Evolutionary conservation across 495 filamentous ascomycete genomes (phyloP).

Genomic region (Cudoniella acicularis): DNA sequence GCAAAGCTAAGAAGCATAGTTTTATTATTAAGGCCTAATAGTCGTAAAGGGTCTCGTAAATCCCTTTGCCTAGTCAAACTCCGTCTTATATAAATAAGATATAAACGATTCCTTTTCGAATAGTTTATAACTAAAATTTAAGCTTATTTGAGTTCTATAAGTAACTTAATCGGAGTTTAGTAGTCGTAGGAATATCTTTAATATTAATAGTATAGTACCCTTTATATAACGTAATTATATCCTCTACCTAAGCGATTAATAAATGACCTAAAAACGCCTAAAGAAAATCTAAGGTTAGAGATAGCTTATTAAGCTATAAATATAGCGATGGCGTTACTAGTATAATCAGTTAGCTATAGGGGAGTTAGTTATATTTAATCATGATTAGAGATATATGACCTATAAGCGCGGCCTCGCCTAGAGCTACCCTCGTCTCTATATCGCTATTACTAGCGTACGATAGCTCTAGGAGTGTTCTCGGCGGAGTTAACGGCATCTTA

Average conservation of each 20-base stretch:
- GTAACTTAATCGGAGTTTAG: slow-evolving; percentile 14
- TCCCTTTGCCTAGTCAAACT: neutral
- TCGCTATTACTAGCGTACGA: neutral
- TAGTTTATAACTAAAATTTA: slow-evolving; percentile 9
- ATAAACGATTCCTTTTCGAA: neutral
- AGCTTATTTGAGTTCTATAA: slow-evolving; percentile 15
- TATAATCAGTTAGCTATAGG: slow-evolving; percentile 9
- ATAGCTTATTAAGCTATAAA: slow-evolving; percentile 13
- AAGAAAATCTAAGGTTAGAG: slow-evolving; percentile 16
- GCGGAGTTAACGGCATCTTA: slow-evolving; percentile 16
- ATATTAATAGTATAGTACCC: slow-evolving; percentile 4
- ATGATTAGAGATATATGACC: slow-evolving; percentile 9
- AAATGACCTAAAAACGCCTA: slow-evolving; percentile 13
- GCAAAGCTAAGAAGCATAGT: neutral
- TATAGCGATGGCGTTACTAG: slow-evolving; percentile 14
- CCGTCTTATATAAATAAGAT: neutral
- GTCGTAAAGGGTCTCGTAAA: neutral
- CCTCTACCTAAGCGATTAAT: slow-evolving; percentile 9
- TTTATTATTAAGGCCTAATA: neutral
- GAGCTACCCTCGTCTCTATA: too few relatives aligned
- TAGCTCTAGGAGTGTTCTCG: slow-evolving; percentile 10
- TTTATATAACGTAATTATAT: neutral
- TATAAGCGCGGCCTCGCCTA: too few relatives aligned
- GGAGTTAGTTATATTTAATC: slow-evolving; percentile 8
- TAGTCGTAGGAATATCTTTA: slow-evolving; percentile 16